Percentiles rank a stretch among this genome's conserved stretches.
These are phyloP conservation scores for Polyporus tsugae DNA, from an alignment of 1,284 basidiomycete species.

Conservation along the genomic window DNA sequence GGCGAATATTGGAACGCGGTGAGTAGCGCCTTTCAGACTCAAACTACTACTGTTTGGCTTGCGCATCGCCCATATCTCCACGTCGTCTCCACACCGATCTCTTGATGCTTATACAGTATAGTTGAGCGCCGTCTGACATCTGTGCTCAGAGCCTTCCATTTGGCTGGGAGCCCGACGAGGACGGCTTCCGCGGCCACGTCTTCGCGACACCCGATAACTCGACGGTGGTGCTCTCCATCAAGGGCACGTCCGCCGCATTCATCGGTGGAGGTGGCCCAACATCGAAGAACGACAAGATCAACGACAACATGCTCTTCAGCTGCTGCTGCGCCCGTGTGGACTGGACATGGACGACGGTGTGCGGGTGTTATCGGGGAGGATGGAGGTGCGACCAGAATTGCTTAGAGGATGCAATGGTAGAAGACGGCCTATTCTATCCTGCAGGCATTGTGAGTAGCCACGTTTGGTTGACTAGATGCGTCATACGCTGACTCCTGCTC, in stretches of 20 bases:
- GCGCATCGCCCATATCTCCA: background rate
- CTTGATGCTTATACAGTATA: background rate
- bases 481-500: slow-evolving; percentile 2
- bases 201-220: slow-evolving; percentile 86
- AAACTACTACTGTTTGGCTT: background rate
- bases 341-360: slow-evolving; percentile 96
- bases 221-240: slow-evolving; percentile 91
- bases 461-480: background rate
- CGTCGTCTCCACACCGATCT: background rate
- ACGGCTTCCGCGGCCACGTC: slow-evolving; percentile 93
- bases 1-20: slow-evolving; percentile 71
- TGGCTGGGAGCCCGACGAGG: slow-evolving; percentile 90
- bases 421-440: slow-evolving; percentile 91
- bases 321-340: slow-evolving; percentile 97
- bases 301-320: slow-evolving; percentile 96
- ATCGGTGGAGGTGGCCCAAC: slow-evolving; percentile 89
- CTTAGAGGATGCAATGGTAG: slow-evolving; percentile 79
- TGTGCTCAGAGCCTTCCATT: slow-evolving; percentile 77
- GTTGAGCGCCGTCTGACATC: background rate
- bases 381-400: slow-evolving; percentile 89
- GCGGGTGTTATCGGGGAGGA: slow-evolving; percentile 87
- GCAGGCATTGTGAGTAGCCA: slow-evolving; percentile 72
- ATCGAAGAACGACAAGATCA: slow-evolving; percentile 89
- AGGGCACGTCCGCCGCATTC: slow-evolving; percentile 88
- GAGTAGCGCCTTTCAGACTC: slow-evolving; percentile 35